These are phyloP conservation scores for Aspergillus diversus DNA, from an alignment of 495 filamentous ascomycete genomes.

Conservation along the genomic window DNA sequence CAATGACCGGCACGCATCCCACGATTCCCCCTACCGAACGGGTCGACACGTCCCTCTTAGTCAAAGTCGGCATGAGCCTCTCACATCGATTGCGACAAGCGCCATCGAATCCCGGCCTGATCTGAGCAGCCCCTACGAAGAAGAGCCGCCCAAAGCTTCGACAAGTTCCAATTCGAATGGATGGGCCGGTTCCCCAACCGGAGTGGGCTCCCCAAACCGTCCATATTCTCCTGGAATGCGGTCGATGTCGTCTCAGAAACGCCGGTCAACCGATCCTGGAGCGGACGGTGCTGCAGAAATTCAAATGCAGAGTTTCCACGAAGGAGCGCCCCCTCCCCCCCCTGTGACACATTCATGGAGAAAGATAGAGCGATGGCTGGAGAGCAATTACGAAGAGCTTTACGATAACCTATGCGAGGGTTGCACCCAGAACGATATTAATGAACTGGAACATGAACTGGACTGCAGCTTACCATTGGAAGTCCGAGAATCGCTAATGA, in stretches of 20 bases:
- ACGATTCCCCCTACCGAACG: slow-evolving; percentile 84
- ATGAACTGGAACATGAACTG: slow-evolving; percentile 93
- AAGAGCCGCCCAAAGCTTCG: slow-evolving; percentile 64
- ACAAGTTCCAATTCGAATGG: slow-evolving; percentile 57
- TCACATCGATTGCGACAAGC: slow-evolving; percentile 78
- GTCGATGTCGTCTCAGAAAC: slow-evolving; percentile 65
- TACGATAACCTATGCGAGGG: slow-evolving; percentile 91
- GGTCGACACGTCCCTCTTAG: slow-evolving; percentile 79
- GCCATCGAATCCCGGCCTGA: slow-evolving; percentile 78
- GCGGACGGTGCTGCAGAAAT: slow-evolving; percentile 78
- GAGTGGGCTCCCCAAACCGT: slow-evolving; percentile 53
- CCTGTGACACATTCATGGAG: slow-evolving; percentile 88
- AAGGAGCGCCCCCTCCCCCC: slow-evolving; percentile 87
- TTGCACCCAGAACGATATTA: slow-evolving; percentile 91
- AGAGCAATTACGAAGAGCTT: slow-evolving; percentile 93
- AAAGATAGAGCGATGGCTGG: slow-evolving; percentile 91
- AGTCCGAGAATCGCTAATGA: slow-evolving; percentile 84
- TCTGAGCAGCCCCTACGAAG: slow-evolving; percentile 72
- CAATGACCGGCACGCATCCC: slow-evolving; percentile 75
- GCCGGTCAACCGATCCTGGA: slow-evolving; percentile 58
- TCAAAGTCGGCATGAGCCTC: slow-evolving; percentile 67
- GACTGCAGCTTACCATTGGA: slow-evolving; percentile 95
- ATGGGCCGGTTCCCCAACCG: slow-evolving; percentile 64
- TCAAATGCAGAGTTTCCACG: slow-evolving; percentile 93
- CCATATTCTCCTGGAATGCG: slow-evolving; percentile 93